A percentile compares a stretch with the other conserved stretches of the same genome.
These are phyloP conservation scores for Quercus lobata DNA, from an alignment of 331 rosid genomes.

Conservation along the genomic window DNA sequence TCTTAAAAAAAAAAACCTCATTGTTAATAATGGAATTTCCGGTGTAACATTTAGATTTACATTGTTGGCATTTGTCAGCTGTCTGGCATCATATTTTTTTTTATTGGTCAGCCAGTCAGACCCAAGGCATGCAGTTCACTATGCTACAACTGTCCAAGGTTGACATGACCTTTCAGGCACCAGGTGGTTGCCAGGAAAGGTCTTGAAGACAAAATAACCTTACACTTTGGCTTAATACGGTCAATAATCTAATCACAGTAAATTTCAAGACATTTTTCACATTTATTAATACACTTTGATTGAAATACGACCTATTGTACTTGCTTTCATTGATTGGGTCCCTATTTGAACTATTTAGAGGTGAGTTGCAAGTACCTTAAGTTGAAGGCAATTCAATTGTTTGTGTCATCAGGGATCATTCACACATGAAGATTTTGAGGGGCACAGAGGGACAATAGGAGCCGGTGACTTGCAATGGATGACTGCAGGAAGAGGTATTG, in stretches of 20 bases:
- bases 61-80: conserved; percentile 17
- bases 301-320: too few species aligned
- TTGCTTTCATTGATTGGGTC: neutral
- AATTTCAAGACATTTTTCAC: too few species aligned
- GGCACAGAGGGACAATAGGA: conserved; percentile 78
- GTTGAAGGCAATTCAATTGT: conserved; percentile 9
- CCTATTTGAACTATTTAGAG: neutral
- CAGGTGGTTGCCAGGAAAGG: neutral
- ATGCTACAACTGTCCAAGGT: conserved; percentile 2
- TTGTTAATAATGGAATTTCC: too few species aligned
- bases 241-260: too few species aligned
- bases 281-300: too few species aligned
- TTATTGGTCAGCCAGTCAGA: neutral
- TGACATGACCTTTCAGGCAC: neutral
- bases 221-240: conserved; percentile 12
- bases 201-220: conserved; percentile 14
- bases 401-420: conserved; percentile 60
- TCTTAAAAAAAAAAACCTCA: too few species aligned
- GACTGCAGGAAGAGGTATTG: conserved; percentile 98
- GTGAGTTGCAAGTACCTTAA: neutral
- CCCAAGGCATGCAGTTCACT: neutral
- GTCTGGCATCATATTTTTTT: conserved; percentile 4
- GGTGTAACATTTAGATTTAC: neutral
- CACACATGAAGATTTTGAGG: conserved; percentile 91
- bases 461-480: conserved; percentile 96